Evolutionary conservation across 345 rosid genomes (phyloP).

Genomic region (Eucalyptus melliodora): DNA sequence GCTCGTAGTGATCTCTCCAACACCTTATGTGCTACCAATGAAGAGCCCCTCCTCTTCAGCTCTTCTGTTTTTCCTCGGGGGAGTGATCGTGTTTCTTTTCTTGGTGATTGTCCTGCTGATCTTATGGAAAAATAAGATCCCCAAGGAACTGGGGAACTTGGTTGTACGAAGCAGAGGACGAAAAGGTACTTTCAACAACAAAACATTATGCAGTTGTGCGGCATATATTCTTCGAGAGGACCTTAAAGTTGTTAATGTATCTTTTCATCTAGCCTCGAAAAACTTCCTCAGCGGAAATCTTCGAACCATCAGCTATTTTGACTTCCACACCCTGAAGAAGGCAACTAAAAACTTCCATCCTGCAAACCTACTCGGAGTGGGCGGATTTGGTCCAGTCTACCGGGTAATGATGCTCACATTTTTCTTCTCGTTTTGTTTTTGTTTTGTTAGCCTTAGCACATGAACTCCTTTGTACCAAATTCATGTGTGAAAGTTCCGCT

Average conservation of each 20-base stretch:
- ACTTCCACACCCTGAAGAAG: slow-evolving; percentile 41
- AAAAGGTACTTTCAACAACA: not conserved
- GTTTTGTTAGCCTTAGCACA: not conserved
- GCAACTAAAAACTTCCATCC: slow-evolving; percentile 49
- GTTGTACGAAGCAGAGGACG: not conserved
- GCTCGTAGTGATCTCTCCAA: not conserved
- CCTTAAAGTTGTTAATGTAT: not conserved
- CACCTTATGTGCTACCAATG: not conserved
- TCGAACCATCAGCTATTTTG: slow-evolving; percentile 27
- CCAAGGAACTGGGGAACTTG: not conserved
- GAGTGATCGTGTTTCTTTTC: slow-evolving; percentile 2
- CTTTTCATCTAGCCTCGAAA: slow-evolving; percentile 5
- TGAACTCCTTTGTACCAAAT: not conserved
- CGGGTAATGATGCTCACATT: slow-evolving; percentile 12
- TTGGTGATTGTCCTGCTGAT: slow-evolving; percentile 10
- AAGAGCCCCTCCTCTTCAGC: slow-evolving; percentile 1
- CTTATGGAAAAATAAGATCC: slow-evolving; percentile 8
- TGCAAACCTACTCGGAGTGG: slow-evolving; percentile 42
- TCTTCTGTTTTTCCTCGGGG: slow-evolving; percentile 21
- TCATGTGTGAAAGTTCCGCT: not conserved
- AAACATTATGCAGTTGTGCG: too few species aligned
- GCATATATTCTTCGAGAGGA: not conserved
- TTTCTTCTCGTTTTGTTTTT: not conserved
- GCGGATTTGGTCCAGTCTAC: slow-evolving; percentile 64
- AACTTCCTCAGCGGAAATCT: slow-evolving; percentile 36